Base-by-base conservation (phyloP, 2,329 filamentous ascomycete genomes). In the Fusarium brevicatenulatum region DNA sequence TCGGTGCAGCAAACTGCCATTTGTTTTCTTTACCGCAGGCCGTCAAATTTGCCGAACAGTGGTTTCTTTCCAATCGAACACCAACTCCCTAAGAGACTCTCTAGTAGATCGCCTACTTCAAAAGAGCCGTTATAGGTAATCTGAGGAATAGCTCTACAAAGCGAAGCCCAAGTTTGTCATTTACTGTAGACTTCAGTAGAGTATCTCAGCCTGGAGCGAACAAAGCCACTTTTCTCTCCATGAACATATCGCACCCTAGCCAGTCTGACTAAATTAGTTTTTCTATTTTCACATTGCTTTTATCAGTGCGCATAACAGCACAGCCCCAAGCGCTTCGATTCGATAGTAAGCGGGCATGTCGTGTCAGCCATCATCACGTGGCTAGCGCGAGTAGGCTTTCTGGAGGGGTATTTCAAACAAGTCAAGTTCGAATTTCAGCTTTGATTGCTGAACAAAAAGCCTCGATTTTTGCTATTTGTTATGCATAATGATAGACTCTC, bases 21-120 rank as follows among this genome's bases (percentile, higher is more conserved):
- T 8, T 53, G 13, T 52, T 66, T 10, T 52, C 62, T 0, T 5
- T 53, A 19, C 21, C 21, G 1, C 2, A 36, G 13, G 64, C 53
- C 13, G 62, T 52, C 4, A 10, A 12, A 7, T 66, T 66, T 12
- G 64, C 64, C 2, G 4, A 21, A 25, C 7, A 30, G 18, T 67
- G 62, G 62, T 28, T 52, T 13, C 7, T 4, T 12, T 39, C n/a
- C 0, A 10, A 66, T 15, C n/a, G 18, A 57, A 9, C 4, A 13
- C 1, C 12, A 25, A 5, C 3, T 16, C 2, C 6, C 1, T 25
- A 46, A 4, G 10, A 21, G 7, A 8, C 1, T 36, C 7, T 1
- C 2, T 8, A 5, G 5, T 11, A 34, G 19, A 2, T 15, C 3
- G 11, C 1, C n/a, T 19, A 10, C 1, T 15, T 19, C 8, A 19